Evolutionary conservation across 805 yeast genomes (phyloP).

Genomic region (Starmera caribaea): DNA sequence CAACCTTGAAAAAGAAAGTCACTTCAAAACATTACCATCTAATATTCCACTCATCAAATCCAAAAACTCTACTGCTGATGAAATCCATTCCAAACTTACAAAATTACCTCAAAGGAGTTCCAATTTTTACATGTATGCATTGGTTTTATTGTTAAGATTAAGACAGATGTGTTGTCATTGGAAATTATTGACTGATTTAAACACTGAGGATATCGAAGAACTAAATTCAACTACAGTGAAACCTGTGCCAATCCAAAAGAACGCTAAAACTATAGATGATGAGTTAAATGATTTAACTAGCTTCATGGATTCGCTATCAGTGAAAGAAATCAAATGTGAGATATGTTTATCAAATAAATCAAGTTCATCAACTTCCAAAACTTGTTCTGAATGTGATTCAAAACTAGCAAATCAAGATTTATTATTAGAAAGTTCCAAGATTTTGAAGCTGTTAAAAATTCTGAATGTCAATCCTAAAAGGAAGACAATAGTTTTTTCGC

Average conservation of each 20-base stretch:
- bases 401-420: conserved; percentile 8
- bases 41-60: too few species aligned
- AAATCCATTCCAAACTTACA: conserved; percentile 3
- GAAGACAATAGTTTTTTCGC: conserved; percentile 37
- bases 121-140: conserved; percentile 16
- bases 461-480: conserved; percentile 23
- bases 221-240: conserved; percentile 2
- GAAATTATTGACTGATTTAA: conserved; percentile 11
- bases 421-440: conserved; percentile 23
- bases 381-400: conserved; percentile 3
- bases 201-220: conserved; percentile 8
- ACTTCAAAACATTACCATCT: too few species aligned
- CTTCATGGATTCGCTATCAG: conserved; percentile 13
- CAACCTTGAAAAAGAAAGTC: conserved; percentile 1
- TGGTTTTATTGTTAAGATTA: conserved; percentile 23
- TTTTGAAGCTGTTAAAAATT: conserved; percentile 22
- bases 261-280: conserved; percentile 3
- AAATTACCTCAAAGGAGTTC: conserved; percentile 1
- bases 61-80: too few species aligned
- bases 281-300: conserved; percentile 13
- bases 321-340: conserved; percentile 16
- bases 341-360: conserved; percentile 11
- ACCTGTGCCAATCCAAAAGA: neutral
- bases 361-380: conserved; percentile 6
- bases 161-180: conserved; percentile 29